Base-by-base conservation (phyloP, 2,329 filamentous ascomycete species). In the Neoascochyta sp. region DNA sequence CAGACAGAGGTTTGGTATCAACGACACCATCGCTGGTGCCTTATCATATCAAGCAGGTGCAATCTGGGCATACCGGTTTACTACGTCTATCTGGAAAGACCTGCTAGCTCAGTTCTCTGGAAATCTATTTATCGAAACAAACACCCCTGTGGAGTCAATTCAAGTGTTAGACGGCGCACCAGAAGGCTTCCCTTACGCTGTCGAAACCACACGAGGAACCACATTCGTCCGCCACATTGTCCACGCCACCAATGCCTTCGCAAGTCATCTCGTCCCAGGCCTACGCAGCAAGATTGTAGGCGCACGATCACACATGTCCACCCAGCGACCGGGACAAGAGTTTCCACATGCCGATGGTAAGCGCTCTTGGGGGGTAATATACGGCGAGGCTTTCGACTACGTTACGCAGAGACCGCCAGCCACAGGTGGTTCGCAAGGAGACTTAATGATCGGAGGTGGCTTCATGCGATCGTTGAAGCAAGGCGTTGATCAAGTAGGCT, bases 231-330 rank as follows among this genome's bases (percentile, higher is more conserved):
- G 61, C 1, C 69, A 79, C 29, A 60, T 81, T 2, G 63, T 80
- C 3, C 73, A 81, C 40, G 73, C 73, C 6, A 80, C 75, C 1
- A 80, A 81, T 39, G 74, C 63, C 4, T 72, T 72, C 40, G 64
- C 71, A 0, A 53, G 67, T 0, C 67, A 75, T 28, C 66, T 80
- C 1, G 46, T 79, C 3, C 73, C 75, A 0, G 65, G 62, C 0
- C 57, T 78, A 1, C 59, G 64, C 22, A 41, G 17, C n/a, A 43
- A 34, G 9, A 41, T 43, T 8, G 31, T 33, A 1, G 40, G 37
- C 3, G 31, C 31, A 19, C 19, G 30, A 11, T 30, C 24, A 4
- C 69, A 73, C 33, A 76, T 76, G 71, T 67, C 69, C 0, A 68
- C 70, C 0, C 72, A 76, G 41, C 47, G 53, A 1, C 67, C 72